Percentiles rank a stretch among this genome's conserved stretches.
Conservation (phyloP, 768 basidiomycete species). For the Exsudoporus frostii region DNA sequence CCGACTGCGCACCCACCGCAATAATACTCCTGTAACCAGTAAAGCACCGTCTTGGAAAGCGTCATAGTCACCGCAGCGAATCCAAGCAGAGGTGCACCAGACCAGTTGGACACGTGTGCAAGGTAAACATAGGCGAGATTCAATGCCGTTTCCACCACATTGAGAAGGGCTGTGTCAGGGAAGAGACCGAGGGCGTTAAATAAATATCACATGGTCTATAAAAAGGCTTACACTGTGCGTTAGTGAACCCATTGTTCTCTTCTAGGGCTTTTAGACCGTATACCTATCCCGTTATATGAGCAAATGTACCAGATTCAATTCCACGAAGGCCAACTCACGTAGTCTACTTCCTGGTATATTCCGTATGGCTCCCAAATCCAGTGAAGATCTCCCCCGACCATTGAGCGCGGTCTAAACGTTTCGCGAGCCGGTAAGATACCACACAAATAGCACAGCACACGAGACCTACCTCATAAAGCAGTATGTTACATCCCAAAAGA, state of each 20-base stretch:
- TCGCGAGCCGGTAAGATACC: neutral
- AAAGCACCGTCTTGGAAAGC: constrained; percentile 80
- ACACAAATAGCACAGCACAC: no score
- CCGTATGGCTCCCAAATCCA: constrained; percentile 90
- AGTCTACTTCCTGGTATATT: constrained; percentile 66
- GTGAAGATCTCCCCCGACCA: constrained; percentile 83
- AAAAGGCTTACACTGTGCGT: constrained; percentile 68
- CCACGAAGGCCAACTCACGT: constrained; percentile 26
- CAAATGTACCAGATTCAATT: constrained; percentile 22
- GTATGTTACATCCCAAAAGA: constrained; percentile 80
- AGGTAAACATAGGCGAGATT: constrained; percentile 76
- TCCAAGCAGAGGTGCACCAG: constrained; percentile 70
- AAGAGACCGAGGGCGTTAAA: neutral
- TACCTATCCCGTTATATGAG: constrained; percentile 45
- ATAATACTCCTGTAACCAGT: constrained; percentile 76
- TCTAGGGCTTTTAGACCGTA: constrained; percentile 71
- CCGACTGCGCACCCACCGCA: constrained; percentile 71
- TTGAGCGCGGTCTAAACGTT: constrained; percentile 70
- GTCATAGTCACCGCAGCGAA: constrained; percentile 76
- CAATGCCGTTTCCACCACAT: constrained; percentile 73
- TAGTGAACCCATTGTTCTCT: constrained; percentile 74
- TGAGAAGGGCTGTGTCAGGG: constrained; percentile 58
- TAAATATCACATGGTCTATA: neutral
- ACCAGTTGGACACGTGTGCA: constrained; percentile 57
- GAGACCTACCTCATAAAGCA: constrained; percentile 66